A percentile compares a stretch with the other conserved stretches of the same genome.
Conservation (phyloP, 78 protist genomes). For the Planoprotostelium fungivorum region DNA sequence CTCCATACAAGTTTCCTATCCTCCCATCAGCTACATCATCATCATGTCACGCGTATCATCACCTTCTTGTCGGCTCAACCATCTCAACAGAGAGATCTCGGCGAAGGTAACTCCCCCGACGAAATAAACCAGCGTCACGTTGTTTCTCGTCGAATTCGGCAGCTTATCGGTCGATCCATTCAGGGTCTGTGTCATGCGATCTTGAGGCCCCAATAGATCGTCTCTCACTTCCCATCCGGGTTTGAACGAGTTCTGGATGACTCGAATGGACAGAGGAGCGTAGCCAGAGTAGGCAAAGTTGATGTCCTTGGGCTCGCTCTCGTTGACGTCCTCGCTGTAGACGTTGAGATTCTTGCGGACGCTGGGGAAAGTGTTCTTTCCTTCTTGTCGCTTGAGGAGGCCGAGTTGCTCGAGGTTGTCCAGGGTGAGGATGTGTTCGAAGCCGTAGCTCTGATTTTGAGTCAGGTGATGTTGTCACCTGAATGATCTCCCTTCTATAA, state of each 20-base stretch:
- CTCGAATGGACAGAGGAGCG: slow-evolving; percentile 72
- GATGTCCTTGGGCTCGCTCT: slow-evolving; percentile 44
- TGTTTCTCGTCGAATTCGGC: neutral
- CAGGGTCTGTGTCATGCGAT: neutral
- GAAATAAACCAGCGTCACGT: slow-evolving; percentile 65
- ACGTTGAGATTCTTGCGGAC: slow-evolving; percentile 16
- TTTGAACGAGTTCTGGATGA: slow-evolving; percentile 33
- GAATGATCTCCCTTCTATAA: slow-evolving; percentile 42
- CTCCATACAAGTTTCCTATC: slow-evolving; percentile 17
- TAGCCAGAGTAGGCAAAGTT: slow-evolving; percentile 73
- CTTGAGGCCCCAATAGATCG: neutral
- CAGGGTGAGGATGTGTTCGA: slow-evolving; percentile 55
- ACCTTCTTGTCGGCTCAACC: slow-evolving; percentile 31
- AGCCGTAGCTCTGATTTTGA: slow-evolving; percentile 66
- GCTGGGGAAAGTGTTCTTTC: neutral
- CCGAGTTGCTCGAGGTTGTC: slow-evolving; percentile 53
- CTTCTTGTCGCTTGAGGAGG: slow-evolving; percentile 38
- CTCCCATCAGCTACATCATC: neutral
- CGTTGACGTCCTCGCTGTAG: slow-evolving; percentile 62
- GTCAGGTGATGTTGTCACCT: neutral
- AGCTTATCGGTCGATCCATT: neutral
- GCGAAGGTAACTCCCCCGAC: slow-evolving; percentile 86
- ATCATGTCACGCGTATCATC: neutral
- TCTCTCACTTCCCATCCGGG: neutral
- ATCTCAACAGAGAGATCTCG: slow-evolving; percentile 83